Base-by-base conservation (phyloP, 208 protist genomes). In the Trypanosoma melophagium region DNA sequence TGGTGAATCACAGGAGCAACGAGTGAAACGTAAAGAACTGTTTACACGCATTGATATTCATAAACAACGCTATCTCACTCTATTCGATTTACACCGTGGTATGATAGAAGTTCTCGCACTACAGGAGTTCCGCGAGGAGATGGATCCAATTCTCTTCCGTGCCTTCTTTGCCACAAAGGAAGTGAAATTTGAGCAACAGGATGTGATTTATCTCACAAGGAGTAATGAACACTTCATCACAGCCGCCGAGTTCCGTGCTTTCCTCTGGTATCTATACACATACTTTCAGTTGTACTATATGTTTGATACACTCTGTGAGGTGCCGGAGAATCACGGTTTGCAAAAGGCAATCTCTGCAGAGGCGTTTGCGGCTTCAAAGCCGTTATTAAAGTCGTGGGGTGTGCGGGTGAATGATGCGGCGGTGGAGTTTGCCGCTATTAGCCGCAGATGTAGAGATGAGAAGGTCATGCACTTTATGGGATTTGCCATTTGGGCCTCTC, bases 271-370 rank as follows among this genome's bases (percentile, higher is more conserved):
- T 61, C 58, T 95, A 24, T 87, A 83, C 74, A 73, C 72, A 2
- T 92, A 90, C 72, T 83, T 92, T 66, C 76, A 93, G 69, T 57
- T 93, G 51, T 95, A 84, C 61, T 81, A 87, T 31, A 91, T 93
- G 84, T 93, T 93, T 60, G 89, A 95, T 67, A 64, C 75, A 14
- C 76, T 93, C 52, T 81, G 77, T 60, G 60, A 63, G 5, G 28
- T 35, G 49, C 69, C 71, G 12, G n/a, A 7, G 16, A 38, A 25
- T 7, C 14, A 51, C 17, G 3, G 1, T 3, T 16, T 31, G 28
- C 41, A 52, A 5, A 58, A 60, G 44, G 10, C 19, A 44, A 35
- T 69, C 3, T 22, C 51, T 14, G 0, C n/a, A 31, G 51, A 49
- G 22, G 10, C 76, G 77, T 68, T 87, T 87, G 35, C 44, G 57